A percentile compares a stretch with the other conserved stretches of the same genome.
Conservation (phyloP, 2,329 filamentous ascomycete species). For the Chrysoporthe austroafricana region DNA sequence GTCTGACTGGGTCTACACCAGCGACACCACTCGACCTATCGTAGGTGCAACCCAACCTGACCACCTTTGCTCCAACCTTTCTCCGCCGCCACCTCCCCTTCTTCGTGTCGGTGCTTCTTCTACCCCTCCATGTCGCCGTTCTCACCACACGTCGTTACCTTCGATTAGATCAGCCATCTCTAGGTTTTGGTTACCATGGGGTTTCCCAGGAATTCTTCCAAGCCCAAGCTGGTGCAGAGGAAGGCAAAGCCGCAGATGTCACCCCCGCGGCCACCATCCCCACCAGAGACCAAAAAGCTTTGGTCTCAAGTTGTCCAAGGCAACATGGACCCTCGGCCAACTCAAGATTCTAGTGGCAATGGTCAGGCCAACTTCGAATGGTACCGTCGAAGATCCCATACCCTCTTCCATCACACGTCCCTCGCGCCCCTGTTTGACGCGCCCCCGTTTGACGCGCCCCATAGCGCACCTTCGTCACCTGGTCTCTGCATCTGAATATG, state of each 20-base stretch:
- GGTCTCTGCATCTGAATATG: not conserved
- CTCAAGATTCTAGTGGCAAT: not conserved
- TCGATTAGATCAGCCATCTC: not conserved
- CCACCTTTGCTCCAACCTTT: slow-evolving; percentile 5
- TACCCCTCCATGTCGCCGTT: not conserved
- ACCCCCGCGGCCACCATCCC: not conserved
- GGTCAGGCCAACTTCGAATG: slow-evolving; percentile 16
- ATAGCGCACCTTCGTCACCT: not conserved
- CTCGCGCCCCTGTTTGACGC: too few species aligned
- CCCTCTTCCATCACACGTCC: not conserved
- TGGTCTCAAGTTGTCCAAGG: slow-evolving; percentile 23
- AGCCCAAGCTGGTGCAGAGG: slow-evolving; percentile 24
- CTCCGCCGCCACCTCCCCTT: not conserved
- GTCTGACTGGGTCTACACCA: slow-evolving; percentile 65
- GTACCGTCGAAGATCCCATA: slow-evolving; percentile 26
- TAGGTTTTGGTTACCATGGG: slow-evolving; percentile 12
- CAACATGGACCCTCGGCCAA: slow-evolving; percentile 1
- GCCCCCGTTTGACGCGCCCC: not conserved
- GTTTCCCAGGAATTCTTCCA: slow-evolving; percentile 1
- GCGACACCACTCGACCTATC: slow-evolving; percentile 65
- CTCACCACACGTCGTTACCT: not conserved
- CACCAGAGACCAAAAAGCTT: slow-evolving; percentile 9
- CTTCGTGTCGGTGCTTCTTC: not conserved
- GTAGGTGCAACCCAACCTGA: slow-evolving; percentile 51
- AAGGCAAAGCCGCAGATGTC: not conserved